phyloP scores from a whole-genome alignment of 2,329 filamentous ascomycete species.

The Paracoccidioides brasiliensis region DNA sequence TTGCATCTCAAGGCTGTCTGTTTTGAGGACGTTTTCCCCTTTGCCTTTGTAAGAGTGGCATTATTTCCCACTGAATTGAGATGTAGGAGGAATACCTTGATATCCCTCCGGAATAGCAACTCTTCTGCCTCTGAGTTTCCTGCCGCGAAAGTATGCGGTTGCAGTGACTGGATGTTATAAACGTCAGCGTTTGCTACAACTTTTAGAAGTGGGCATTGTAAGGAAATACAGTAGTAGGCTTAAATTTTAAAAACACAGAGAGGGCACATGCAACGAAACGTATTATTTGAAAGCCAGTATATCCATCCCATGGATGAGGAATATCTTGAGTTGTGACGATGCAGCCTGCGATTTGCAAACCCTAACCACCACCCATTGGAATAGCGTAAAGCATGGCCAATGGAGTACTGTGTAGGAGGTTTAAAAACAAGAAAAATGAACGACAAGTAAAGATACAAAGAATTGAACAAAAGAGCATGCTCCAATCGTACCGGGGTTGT shows the following conservation, averaged over 20 bases:
- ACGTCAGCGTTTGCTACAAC: background rate
- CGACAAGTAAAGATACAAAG: background rate
- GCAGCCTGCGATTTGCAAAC: background rate
- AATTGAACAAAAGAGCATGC: background rate
- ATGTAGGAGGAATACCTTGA: constrained; percentile 33
- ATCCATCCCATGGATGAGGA: no score
- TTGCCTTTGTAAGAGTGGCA: background rate
- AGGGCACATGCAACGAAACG: no score
- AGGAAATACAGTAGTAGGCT: background rate
- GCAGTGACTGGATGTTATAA: constrained; percentile 15
- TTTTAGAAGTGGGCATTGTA: background rate
- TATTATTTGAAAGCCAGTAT: no score
- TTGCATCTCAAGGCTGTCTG: background rate
- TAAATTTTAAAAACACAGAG: no score
- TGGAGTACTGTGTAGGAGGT: no score
- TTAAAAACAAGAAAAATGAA: background rate
- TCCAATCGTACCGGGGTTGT: constrained; percentile 21
- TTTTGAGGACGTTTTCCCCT: background rate
- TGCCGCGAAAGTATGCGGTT: constrained; percentile 62
- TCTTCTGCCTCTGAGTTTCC: constrained; percentile 57
- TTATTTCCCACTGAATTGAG: background rate
- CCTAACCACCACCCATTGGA: background rate
- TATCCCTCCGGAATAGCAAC: constrained; percentile 60
- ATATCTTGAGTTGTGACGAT: no score
- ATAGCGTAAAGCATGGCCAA: background rate